phyloP scores from a whole-genome alignment of 78 protist genomes.

The Dictyostelium brefeldianum region DNA sequence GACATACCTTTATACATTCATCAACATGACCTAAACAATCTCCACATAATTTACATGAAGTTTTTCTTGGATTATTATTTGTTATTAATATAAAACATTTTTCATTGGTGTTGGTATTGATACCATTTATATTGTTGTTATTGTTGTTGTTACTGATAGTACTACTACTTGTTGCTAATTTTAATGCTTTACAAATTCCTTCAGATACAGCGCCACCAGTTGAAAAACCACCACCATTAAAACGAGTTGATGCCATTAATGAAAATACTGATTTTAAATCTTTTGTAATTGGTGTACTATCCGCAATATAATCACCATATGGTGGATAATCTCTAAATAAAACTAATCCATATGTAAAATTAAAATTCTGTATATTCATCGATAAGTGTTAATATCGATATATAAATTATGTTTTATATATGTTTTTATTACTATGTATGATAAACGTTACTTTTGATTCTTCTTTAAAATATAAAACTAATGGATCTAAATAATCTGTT shows the following conservation, averaged over 20 bases:
- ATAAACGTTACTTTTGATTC: conserved; percentile 8
- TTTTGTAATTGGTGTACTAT: conserved; percentile 44
- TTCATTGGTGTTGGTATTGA: conserved; percentile 20
- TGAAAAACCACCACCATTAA: conserved; percentile 61
- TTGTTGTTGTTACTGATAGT: too few relatives aligned
- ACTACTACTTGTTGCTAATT: conserved; percentile 7
- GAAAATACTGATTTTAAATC: conserved; percentile 4
- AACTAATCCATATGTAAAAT: conserved; percentile 49
- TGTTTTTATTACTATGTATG: not conserved
- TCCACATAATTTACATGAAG: conserved; percentile 51
- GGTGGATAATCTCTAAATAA: conserved; percentile 79
- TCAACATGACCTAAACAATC: conserved; percentile 40
- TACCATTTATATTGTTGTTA: not conserved
- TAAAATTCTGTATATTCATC: not conserved
- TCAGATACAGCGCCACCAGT: conserved; percentile 55
- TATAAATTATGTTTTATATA: too few relatives aligned
- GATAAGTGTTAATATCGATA: not conserved
- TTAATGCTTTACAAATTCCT: conserved; percentile 51
- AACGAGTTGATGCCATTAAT: conserved; percentile 46
- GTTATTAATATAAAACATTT: conserved; percentile 55
- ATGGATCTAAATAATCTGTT: conserved; percentile 43
- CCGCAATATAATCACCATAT: conserved; percentile 52
- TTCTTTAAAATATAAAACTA: not conserved
- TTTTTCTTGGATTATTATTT: conserved; percentile 44
- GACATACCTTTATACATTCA: conserved; percentile 40